Base-by-base conservation (phyloP, 2,329 filamentous ascomycete species). In the Phaeomoniella chlamydospora region DNA sequence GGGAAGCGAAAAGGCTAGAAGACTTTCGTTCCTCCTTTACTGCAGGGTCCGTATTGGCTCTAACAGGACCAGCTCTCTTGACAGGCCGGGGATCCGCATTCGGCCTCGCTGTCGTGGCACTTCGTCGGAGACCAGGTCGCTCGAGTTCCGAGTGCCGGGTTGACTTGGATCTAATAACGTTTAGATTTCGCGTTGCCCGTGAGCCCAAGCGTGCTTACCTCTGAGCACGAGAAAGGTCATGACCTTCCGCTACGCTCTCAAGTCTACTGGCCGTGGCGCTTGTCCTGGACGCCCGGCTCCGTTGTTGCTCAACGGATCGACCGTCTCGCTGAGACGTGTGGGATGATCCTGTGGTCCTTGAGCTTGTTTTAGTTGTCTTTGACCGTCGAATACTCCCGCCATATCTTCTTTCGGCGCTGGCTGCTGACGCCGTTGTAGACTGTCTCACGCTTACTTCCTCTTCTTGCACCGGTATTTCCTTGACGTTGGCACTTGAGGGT, bases 321-420 rank as follows among this genome's bases (percentile, higher is more conserved):
- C 22, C n/a, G 9, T n/a, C 22, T 6, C 22, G 22, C n/a, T 9
- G 6, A n/a, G 22, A 26, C 3, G 38, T 34, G 30, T 36, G 40
- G 3, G 40, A 14, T 34, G 22, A 33, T 14, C 35, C 15, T 15
- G 30, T 33, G 4, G 38, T 38, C 31, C 43, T 43, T 19, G 41
- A 37, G 17, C 37, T 43, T 32, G 41, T 41, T 36, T 44, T 6
- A 32, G 9, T 18, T 14, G 32, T 9, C 4, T 4, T 16, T 2
- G 9, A 16, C 13, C 10, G 2, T 15, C 19, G 13, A 13, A 11
- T 19, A 34, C 33, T n/a, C 15, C 2, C 15, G 5, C 15, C 13
- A 17, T 12, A 15, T 19, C 14, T 36, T 11, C 4, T 15, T 17
- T 14, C 34, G 18, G 15, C 29, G 18, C 22, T 26, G n/a, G 9